Evolutionary conservation across 202 grass and related monocot genomes (phyloP), one percentile per base, ranked within the genome.

Genomic region (Hordeum pubiflorum): DNA sequence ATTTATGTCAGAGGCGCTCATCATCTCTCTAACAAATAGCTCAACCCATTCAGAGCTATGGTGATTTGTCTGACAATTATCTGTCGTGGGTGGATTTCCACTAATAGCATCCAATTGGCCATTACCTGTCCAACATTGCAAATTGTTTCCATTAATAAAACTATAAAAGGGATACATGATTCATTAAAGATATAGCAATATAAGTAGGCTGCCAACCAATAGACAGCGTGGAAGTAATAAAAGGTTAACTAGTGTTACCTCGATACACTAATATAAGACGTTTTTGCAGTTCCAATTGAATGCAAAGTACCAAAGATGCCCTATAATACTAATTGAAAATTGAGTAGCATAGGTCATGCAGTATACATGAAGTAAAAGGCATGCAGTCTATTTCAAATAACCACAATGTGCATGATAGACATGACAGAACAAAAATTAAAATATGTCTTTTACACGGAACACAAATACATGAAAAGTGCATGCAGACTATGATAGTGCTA

Each of bases 11-110:
- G 92, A 87, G 44, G 92, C 81, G 44, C 90, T 93, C 84, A 84
- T 89, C 95, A 98, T 98, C 74, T 98, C 95, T 85, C 86, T 93
- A 52, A 98, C 90, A 75, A 98, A 93, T 74, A 94, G 84, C 32
- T 94, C 95, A 74, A 94, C 95, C 90, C 95, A 94, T 85, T 86
- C 88, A 65, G 91, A 87, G 54, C 86, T 82, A 78, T 66, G 58
- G 72, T 78, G 73, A 79, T 38, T 69, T 71, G 58, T 79, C 69
- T 89, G 84, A 84, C 63, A 58, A 79, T 55, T 81, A 55, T 77
- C 82, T 58, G 57, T 38, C 75, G 24, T 58, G 32, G 43, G 69
- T 73, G 54, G 70, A 37, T 85, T 84, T 72, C 77, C 89, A 55
- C 68, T 63, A 79, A 73, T 56, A 40, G 58, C 44, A 79, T 87